phyloP scores from a whole-genome alignment of 768 basidiomycete genomes.

The Russula dissimulans region DNA sequence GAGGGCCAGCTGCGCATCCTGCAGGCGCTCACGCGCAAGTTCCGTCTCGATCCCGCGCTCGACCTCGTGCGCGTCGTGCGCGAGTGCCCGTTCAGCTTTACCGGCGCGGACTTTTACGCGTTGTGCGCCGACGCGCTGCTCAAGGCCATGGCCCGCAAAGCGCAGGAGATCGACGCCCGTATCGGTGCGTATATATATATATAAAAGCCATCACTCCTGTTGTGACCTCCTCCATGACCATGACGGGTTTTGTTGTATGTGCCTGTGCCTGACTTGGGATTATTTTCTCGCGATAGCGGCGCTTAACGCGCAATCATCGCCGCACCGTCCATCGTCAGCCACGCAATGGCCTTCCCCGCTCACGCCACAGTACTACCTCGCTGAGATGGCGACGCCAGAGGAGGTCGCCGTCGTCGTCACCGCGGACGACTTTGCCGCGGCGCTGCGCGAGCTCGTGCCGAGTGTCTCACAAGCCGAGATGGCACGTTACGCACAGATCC shows the following conservation, averaged over 20 bases:
- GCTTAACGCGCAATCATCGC: conserved; percentile 38
- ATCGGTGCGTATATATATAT: conserved; percentile 43
- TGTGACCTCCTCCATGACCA: background rate
- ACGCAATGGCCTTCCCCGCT: conserved; percentile 47
- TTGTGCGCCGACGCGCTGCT: conserved; percentile 95
- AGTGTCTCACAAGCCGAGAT: conserved; percentile 83
- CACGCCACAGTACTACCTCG: conserved; percentile 84
- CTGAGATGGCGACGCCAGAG: conserved; percentile 60
- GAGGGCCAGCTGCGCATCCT: conserved; percentile 79
- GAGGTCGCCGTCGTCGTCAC: conserved; percentile 74
- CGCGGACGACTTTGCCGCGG: conserved; percentile 64
- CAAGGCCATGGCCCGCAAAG: conserved; percentile 87
- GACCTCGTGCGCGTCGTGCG: conserved; percentile 56
- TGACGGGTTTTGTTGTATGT: no score
- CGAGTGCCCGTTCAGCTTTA: conserved; percentile 84
- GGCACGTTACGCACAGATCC: conserved; percentile 70
- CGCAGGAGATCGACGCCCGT: conserved; percentile 63
- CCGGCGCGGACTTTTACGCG: conserved; percentile 97
- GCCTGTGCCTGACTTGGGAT: background rate
- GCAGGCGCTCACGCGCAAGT: conserved; percentile 86
- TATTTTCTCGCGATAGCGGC: conserved; percentile 16
- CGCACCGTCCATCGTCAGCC: conserved; percentile 25
- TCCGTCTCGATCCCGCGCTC: conserved; percentile 64
- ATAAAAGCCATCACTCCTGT: background rate
- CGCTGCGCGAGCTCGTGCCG: conserved; percentile 62